Evolutionary conservation across 768 basidiomycete genomes (phyloP).

Genomic region (Naganishia vaughanmartiniae): DNA sequence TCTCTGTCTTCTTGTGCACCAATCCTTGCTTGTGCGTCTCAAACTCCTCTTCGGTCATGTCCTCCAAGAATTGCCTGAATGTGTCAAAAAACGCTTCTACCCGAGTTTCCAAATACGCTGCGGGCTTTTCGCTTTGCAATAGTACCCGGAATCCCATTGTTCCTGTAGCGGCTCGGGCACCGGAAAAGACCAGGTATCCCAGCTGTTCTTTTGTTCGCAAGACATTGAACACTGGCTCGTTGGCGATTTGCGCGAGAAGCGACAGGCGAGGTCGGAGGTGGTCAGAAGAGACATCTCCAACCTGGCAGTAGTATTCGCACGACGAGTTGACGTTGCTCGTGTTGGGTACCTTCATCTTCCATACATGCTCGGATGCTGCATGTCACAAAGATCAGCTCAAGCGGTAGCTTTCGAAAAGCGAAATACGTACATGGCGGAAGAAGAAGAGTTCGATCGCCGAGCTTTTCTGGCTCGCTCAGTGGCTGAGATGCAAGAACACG

Average conservation of each 20-base stretch:
- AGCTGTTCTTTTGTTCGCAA: constrained; percentile 93
- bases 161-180: constrained; percentile 60
- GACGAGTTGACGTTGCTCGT: constrained; percentile 81
- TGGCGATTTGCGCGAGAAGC: constrained; percentile 76
- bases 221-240: constrained; percentile 87
- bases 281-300: constrained; percentile 68
- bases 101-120: constrained; percentile 76
- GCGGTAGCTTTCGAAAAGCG: neutral
- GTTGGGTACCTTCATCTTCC: constrained; percentile 69
- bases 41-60: constrained; percentile 72
- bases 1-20: constrained; percentile 77
- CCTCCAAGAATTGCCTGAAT: constrained; percentile 67
- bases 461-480: constrained; percentile 61
- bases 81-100: constrained; percentile 81
- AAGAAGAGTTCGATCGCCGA: constrained; percentile 58
- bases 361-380: constrained; percentile 69
- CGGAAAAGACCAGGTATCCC: constrained; percentile 75
- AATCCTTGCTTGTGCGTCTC: constrained; percentile 72
- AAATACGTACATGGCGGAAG: constrained; percentile 63
- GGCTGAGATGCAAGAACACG: constrained; percentile 61
- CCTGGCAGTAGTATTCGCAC: constrained; percentile 77
- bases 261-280: constrained; percentile 65
- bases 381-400: neutral
- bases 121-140: constrained; percentile 80
- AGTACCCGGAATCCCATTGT: constrained; percentile 75